Evolutionary conservation across 2,329 filamentous ascomycete genomes (phyloP).

Genomic region (Fusarium tanahbumbuense): DNA sequence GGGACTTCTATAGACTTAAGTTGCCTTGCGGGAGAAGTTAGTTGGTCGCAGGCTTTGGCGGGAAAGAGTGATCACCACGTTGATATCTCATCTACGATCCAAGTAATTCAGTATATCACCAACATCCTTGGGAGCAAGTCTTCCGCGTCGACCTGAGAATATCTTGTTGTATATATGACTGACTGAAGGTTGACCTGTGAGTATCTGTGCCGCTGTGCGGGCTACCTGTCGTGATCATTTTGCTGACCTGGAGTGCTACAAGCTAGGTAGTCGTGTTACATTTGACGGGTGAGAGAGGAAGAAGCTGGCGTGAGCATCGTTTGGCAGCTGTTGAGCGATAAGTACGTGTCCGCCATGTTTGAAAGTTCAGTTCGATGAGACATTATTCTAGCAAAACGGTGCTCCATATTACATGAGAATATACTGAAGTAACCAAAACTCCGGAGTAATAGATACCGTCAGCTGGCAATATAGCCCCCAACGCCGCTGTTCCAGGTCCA

Average conservation of each 20-base stretch:
- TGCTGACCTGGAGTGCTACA: background rate
- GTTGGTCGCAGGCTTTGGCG: background rate
- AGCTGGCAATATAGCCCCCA: constrained; percentile 16
- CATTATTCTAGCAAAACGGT: background rate
- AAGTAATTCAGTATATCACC: background rate
- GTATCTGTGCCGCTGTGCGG: background rate
- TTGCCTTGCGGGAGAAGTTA: background rate
- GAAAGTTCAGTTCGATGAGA: no score
- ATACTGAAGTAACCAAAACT: background rate
- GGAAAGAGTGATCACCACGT: background rate
- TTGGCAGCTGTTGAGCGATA: background rate
- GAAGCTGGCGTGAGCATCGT: background rate
- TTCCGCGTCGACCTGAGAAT: background rate
- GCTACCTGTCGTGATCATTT: background rate
- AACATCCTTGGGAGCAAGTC: background rate
- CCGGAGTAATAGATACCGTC: background rate
- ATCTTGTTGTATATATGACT: background rate
- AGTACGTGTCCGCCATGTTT: background rate
- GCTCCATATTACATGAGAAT: background rate
- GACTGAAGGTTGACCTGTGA: background rate
- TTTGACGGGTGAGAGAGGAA: background rate
- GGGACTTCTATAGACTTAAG: background rate
- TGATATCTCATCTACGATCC: background rate
- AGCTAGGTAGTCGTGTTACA: background rate
- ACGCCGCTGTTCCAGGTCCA: constrained; percentile 26